phyloP scores from a whole-genome alignment of 805 yeast species.

The Candida ulmi region DNA sequence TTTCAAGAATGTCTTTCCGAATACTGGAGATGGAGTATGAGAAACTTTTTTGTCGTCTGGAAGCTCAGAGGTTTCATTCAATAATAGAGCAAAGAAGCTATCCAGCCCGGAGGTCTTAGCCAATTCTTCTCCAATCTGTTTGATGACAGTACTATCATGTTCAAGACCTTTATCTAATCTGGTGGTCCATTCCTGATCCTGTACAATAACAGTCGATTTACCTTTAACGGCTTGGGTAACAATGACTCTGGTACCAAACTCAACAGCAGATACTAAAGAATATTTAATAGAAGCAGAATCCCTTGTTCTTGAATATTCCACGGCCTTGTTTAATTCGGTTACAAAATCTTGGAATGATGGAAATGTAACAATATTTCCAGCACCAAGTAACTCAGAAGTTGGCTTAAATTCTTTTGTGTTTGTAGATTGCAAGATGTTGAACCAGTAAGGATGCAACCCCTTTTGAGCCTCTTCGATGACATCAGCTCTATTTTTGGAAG shows the following conservation, averaged over 20 bases:
- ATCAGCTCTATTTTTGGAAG: constrained; percentile 56
- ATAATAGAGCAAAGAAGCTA: constrained; percentile 24
- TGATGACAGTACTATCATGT: constrained; percentile 49
- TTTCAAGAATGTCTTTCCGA: constrained; percentile 29
- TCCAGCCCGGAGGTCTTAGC: constrained; percentile 24
- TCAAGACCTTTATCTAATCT: constrained; percentile 67
- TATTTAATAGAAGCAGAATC: constrained; percentile 24
- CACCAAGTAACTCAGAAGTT: constrained; percentile 39
- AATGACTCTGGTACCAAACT: constrained; percentile 51
- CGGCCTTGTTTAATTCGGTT: constrained; percentile 22
- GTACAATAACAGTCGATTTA: constrained; percentile 47
- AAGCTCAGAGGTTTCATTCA: constrained; percentile 11
- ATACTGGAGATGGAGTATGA: constrained; percentile 21
- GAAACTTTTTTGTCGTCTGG: constrained; percentile 16
- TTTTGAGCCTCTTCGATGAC: constrained; percentile 72
- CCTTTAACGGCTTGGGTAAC: constrained; percentile 60
- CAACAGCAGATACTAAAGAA: constrained; percentile 37
- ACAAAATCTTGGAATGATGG: constrained; percentile 49
- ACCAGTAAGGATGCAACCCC: constrained; percentile 85
- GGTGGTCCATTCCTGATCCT: constrained; percentile 71
- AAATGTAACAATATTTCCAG: constrained; percentile 34
- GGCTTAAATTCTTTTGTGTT: constrained; percentile 37
- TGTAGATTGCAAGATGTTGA: constrained; percentile 44
- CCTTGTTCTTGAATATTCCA: constrained; percentile 19
- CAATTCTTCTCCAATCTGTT: constrained; percentile 20